These are phyloP conservation scores for Achlya hypogyna DNA, from an alignment of 352 stramenopile genomes.

Conservation along the genomic window DNA sequence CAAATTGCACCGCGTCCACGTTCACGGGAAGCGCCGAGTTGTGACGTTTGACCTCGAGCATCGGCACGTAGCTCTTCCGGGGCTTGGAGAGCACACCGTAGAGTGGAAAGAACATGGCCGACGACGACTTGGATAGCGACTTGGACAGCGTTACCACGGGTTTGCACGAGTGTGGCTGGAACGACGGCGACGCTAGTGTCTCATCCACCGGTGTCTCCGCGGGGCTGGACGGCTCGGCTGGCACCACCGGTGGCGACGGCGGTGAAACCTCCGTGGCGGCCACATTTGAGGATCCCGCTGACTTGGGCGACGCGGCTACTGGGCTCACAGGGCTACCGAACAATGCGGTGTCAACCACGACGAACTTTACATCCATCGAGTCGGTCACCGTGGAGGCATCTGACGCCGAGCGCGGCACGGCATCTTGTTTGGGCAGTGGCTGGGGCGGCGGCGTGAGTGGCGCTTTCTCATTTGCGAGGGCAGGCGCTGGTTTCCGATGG, in stretches of 20 bases:
- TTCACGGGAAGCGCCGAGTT: background rate
- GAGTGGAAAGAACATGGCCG: slow-evolving; percentile 3
- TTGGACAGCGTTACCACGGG: background rate
- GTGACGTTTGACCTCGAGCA: background rate
- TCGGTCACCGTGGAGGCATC: background rate
- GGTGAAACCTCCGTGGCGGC: background rate
- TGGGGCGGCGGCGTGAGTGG: too few species aligned
- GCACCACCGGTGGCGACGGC: background rate
- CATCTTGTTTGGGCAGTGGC: background rate
- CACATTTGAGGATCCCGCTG: too few species aligned
- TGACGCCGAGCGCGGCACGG: background rate
- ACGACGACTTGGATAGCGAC: background rate
- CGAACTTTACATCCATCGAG: background rate
- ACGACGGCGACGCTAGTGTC: background rate
- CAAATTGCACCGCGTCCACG: background rate
- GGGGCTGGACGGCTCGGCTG: background rate
- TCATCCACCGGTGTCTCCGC: background rate
- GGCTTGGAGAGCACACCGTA: background rate
- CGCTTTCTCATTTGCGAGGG: background rate
- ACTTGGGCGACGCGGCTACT: too few species aligned
- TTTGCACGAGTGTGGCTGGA: background rate
- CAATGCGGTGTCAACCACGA: background rate
- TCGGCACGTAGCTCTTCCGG: background rate
- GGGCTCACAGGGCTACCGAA: too few species aligned
- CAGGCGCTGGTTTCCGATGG: background rate